phyloP scores from a whole-genome alignment of 805 yeast species.

The Saturnispora kantuleensis region DNA sequence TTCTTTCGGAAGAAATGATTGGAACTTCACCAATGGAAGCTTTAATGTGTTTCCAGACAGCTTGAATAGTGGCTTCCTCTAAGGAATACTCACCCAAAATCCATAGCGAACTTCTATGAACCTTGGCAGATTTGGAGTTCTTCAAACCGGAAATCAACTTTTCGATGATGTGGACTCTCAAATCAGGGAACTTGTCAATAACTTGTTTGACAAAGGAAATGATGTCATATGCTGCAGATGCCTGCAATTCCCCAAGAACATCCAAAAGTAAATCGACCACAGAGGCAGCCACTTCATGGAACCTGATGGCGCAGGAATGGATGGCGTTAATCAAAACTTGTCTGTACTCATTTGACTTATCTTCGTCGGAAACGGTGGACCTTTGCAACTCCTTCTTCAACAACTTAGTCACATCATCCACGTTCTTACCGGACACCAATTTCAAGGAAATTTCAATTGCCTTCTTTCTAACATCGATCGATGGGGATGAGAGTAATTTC shows the following conservation, averaged over 20 bases:
- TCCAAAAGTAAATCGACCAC: slow-evolving; percentile 85
- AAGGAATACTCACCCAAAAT: slow-evolving; percentile 85
- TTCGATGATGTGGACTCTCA: slow-evolving; percentile 53
- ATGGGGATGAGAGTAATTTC: slow-evolving; percentile 79
- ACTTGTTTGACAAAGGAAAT: slow-evolving; percentile 90
- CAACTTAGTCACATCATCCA: slow-evolving; percentile 85
- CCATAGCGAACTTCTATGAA: slow-evolving; percentile 92
- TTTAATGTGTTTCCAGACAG: slow-evolving; percentile 82
- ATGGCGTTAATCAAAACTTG: slow-evolving; percentile 81
- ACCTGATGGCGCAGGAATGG: slow-evolving; percentile 78
- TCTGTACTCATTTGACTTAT: slow-evolving; percentile 76
- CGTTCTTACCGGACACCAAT: slow-evolving; percentile 77
- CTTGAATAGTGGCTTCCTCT: slow-evolving; percentile 61
- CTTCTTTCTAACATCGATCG: slow-evolving; percentile 80
- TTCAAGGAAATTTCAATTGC: slow-evolving; percentile 79
- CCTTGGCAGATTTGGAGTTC: slow-evolving; percentile 74
- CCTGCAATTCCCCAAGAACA: slow-evolving; percentile 73
- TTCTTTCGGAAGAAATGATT: slow-evolving; percentile 64
- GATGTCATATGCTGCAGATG: slow-evolving; percentile 81
- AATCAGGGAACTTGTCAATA: slow-evolving; percentile 79
- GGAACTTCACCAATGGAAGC: slow-evolving; percentile 85
- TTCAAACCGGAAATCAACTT: slow-evolving; percentile 56
- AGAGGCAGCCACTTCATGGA: slow-evolving; percentile 82
- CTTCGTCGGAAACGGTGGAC: slow-evolving; percentile 63
- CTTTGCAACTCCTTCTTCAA: slow-evolving; percentile 83